Evolutionary conservation across 2,329 filamentous ascomycete genomes (phyloP), one percentile per base, ranked within the genome.

Genomic region (Cadophora malorum): DNA sequence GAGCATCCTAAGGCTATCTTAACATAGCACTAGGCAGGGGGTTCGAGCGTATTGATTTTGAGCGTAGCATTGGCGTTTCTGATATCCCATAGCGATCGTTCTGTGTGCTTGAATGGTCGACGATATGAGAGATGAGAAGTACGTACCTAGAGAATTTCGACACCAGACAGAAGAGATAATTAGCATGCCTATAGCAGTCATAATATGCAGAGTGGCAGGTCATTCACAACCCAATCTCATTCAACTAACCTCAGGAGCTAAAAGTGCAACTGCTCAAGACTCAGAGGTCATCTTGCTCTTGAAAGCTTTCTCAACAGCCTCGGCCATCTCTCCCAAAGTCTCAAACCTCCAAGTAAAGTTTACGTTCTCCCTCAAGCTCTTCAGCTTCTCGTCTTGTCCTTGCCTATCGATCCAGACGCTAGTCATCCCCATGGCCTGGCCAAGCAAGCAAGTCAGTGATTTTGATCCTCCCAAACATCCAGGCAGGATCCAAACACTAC

Each of bases 331-430:
- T 10, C 68, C 67, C 61, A 91, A 74, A 1, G 81, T 88, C 38
- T 82, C 80, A 76, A 88, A 88, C 73, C 82, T 83, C 85, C 87
- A 91, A 59, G 82, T 83, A 75, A 80, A 85, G 73, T 23, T 73
- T 65, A 83, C 84, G 64, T 79, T 78, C 4, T 83, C 68, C 38
- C 45, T 64, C 52, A 70, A 74, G 0, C 81, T 81, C 72, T 81
- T 81, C 23, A 80, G 78, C 6, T 76, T 62, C 52, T 66, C 65
- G 38, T 63, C 66, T 33, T 64, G 74, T 0, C 76, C 76, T 1
- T 80, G 79, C 19, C 87, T 79, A 65, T 83, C 83, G 72, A 92
- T 91, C 89, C 82, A 68, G 85, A 10, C 82, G 67, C 86, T 19
- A 77, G 81, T 83, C 53, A 93, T 78, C 0, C 85, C 88, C 61